Evolutionary conservation across 176 grass and related monocot genomes (phyloP), one percentile per base, ranked within the genome.

Genomic region (Carex cristatella): DNA sequence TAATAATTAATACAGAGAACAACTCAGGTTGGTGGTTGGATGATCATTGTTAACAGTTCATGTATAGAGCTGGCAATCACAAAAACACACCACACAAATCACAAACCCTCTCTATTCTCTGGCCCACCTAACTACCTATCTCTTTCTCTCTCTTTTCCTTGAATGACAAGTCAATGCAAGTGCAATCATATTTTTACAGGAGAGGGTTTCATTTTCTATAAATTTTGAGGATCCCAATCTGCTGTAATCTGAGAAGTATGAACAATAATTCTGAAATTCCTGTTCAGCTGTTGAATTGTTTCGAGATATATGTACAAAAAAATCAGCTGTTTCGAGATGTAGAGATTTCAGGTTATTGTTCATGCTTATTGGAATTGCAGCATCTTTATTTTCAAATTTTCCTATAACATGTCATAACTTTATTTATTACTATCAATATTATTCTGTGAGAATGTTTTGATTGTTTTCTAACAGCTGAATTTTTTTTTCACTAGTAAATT

Each of bases 21-120:
- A 83, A 55, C 42, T 37, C 13, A 69, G 27, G 35, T 55, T 53
- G 81, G 81, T 83, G 63, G 81, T 83, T 83, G 65, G 65, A 0
- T 67, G 61, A 67, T 83, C 81, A 69, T 83, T 83, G 18, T 83
- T 79, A 78, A 56, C 51, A 79, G 74, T 79, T 79, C 53, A 79
- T 78, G 51, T 33, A 49, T 51, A 57, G 51, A 78, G 70, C 70
- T 74, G 70, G 70, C 70, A 72, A 0, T 72, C 8, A 19, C 69
- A 46, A 42, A 60, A 72, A 68, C 65, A 68, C 65, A 68, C 31
- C 46, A 19, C 44, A 75, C 44, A 54, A 54, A 30, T 30, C 72
- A 15, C 16, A 76, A 28, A 28, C 49, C 49, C 18, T 23, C 7
- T 63, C 61, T 63, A 30, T 63, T 30, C 40, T 55, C 5, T 79